Conservation (phyloP, 371 early-diverging fungal genomes). For the Mucor ambiguus region DNA sequence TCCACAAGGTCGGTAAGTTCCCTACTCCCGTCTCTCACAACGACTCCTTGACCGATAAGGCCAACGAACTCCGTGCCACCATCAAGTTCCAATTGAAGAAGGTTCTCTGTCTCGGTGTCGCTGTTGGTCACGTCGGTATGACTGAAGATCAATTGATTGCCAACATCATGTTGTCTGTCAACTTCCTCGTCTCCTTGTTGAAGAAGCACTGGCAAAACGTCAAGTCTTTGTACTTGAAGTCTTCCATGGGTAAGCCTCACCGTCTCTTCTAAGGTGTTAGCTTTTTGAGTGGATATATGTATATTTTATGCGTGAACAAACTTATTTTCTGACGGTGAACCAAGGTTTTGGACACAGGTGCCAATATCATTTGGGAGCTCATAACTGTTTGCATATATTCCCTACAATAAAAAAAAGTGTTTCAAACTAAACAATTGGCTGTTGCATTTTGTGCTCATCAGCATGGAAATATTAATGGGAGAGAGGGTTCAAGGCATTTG, state of each 20-base stretch:
- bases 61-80: constrained; percentile 95
- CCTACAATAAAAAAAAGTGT: constrained; percentile 3
- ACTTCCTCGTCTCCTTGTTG: constrained; percentile 96
- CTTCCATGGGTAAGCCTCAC: constrained; percentile 95
- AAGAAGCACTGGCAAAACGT: constrained; percentile 99
- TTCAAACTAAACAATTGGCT: background rate
- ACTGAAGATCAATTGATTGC: constrained; percentile 93
- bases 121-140: constrained; percentile 98
- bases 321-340: constrained; percentile 37
- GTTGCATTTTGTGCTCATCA: background rate
- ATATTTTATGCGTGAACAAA: constrained; percentile 18
- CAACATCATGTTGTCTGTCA: constrained; percentile 98
- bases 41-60: constrained; percentile 91
- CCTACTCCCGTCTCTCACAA: constrained; percentile 96
- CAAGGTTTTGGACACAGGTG: constrained; percentile 34
- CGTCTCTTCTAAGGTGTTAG: constrained; percentile 70
- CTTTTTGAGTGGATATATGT: background rate
- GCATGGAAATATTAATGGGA: too few species aligned
- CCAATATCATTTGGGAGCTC: constrained; percentile 45
- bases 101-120: constrained; percentile 97
- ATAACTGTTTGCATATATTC: constrained; percentile 14
- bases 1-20: constrained; percentile 98
- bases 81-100: constrained; percentile 99
- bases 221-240: constrained; percentile 98
- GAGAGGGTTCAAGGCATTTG: too few species aligned